Base-by-base conservation (phyloP, 2,329 filamentous ascomycete genomes). In the Diaporthe humulicola region DNA sequence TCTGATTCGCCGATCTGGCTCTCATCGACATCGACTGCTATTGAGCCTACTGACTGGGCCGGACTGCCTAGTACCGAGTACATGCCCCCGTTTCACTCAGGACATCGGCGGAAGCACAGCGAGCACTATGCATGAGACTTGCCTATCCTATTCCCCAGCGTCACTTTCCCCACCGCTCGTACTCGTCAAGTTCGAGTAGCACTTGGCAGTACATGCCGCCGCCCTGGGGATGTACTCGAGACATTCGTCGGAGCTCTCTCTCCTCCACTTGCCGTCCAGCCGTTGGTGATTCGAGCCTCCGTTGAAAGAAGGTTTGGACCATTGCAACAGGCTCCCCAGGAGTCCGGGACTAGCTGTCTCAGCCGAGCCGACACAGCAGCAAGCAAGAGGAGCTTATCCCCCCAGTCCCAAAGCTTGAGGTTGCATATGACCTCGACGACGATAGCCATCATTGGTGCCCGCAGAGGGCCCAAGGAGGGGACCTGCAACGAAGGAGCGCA, bases 371-470 rank as follows among this genome's bases (percentile, higher is more conserved):
- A 69, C 42, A 25, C 36, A 28, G 17, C 28, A n/a, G 30, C n/a
- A n/a, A n/a, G n/a, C n/a, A 52, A 19, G 36, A 61, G n/a, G 36
- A 61, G 50, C 40, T 56, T 61, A 40, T 52, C 25, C 66, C 66
- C 56, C 64, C 64, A 17, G 22, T 48, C 56, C 64, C 42, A 45
- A 40, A 40, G 22, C 64, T 70, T 69, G 36, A 38, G 67, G 66
- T 40, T 69, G 72, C 74, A 74, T 60, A 76, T 76, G 72, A 76
- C 67, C 69, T 72, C 57, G 33, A 61, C 69, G 15, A n/a, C 28
- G 28, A 25, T 58, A 38, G 17, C 58, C 73, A 58, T 74, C 73
- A 76, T 76, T 76, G 75, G 75, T 76, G 75, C 75, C 75, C 75
- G 75, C 75, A 76, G n/a, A 72, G 12, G 48, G 38, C n/a, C 25